Percentiles rank a stretch among this genome's conserved stretches.
Conservation (phyloP, 805 yeast genomes). For the Cyberlindnera saturnus region DNA sequence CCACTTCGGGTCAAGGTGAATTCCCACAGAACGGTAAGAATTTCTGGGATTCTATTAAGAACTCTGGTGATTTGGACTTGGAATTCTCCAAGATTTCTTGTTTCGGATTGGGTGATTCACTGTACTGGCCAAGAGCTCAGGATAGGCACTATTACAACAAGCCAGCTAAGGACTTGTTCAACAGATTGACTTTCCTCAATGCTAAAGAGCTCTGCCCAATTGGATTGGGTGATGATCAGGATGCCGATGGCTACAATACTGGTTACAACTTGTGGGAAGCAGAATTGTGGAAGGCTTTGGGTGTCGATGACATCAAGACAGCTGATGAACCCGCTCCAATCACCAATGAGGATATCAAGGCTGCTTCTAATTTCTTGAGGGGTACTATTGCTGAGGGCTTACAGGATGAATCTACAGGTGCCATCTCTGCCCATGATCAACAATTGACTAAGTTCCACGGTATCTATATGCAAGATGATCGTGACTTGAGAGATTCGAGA, state of each 20-base stretch:
- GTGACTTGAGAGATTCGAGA: slow-evolving; percentile 90
- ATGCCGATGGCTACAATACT: slow-evolving; percentile 90
- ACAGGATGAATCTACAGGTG: slow-evolving; percentile 77
- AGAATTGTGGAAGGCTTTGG: slow-evolving; percentile 78
- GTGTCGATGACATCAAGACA: slow-evolving; percentile 75
- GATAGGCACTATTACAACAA: slow-evolving; percentile 92
- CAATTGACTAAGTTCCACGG: slow-evolving; percentile 97
- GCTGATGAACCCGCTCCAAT: slow-evolving; percentile 88
- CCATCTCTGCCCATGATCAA: slow-evolving; percentile 84
- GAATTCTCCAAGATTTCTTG: slow-evolving; percentile 61
- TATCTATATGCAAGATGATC: slow-evolving; percentile 96
- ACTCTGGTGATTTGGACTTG: slow-evolving; percentile 64
- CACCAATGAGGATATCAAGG: slow-evolving; percentile 94
- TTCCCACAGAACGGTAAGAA: slow-evolving; percentile 71
- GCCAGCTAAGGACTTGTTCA: slow-evolving; percentile 71
- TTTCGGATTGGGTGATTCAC: slow-evolving; percentile 90
- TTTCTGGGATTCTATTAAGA: slow-evolving; percentile 68
- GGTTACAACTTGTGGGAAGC: slow-evolving; percentile 89
- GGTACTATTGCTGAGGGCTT: slow-evolving; percentile 91
- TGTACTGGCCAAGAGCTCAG: slow-evolving; percentile 97
- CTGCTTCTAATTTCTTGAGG: slow-evolving; percentile 78
- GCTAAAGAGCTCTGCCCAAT: slow-evolving; percentile 67
- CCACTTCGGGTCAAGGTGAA: slow-evolving; percentile 96
- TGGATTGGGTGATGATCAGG: slow-evolving; percentile 96
- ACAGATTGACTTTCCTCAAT: slow-evolving; percentile 61